Conservation (phyloP, 2,329 filamentous ascomycete genomes). For the Epichloe bromicola region DNA sequence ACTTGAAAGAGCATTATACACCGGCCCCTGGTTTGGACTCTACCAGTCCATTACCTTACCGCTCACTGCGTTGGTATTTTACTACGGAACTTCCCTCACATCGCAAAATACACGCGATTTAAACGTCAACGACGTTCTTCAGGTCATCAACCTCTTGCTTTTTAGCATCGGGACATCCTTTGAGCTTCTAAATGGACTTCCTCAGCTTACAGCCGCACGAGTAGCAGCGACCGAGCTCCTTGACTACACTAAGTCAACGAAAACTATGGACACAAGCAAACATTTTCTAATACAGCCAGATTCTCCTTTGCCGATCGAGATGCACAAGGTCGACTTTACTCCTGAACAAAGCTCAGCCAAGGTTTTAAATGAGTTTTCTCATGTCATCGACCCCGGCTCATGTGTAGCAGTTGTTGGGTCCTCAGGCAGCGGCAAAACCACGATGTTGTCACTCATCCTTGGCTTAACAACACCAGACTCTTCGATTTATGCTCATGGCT, state of each 20-base stretch:
- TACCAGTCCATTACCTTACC: conserved; percentile 61
- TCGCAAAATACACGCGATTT: conserved; percentile 28
- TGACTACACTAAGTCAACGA: conserved; percentile 40
- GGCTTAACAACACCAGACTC: conserved; percentile 46
- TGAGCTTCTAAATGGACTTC: conserved; percentile 58
- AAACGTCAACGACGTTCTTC: conserved; percentile 49
- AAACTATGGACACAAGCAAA: not conserved
- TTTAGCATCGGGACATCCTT: conserved; percentile 66
- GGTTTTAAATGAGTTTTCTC: conserved; percentile 19
- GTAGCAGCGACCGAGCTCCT: conserved; percentile 63
- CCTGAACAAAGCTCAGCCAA: not conserved
- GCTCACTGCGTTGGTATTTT: conserved; percentile 69
- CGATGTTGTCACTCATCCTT: conserved; percentile 61
- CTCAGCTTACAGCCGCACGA: conserved; percentile 64
- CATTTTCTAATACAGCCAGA: conserved; percentile 22
- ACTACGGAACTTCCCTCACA: conserved; percentile 60
- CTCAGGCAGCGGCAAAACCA: conserved; percentile 88
- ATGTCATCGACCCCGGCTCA: conserved; percentile 48
- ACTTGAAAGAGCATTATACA: conserved; percentile 49
- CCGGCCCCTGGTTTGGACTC: conserved; percentile 64
- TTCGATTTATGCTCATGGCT: not conserved
- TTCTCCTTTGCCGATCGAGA: conserved; percentile 32
- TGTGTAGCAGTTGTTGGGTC: conserved; percentile 69
- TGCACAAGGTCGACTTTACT: conserved; percentile 44
- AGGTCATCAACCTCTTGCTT: conserved; percentile 72